These are phyloP conservation scores for Ustilago curta DNA, from an alignment of 1,284 basidiomycete species.

Conservation along the genomic window DNA sequence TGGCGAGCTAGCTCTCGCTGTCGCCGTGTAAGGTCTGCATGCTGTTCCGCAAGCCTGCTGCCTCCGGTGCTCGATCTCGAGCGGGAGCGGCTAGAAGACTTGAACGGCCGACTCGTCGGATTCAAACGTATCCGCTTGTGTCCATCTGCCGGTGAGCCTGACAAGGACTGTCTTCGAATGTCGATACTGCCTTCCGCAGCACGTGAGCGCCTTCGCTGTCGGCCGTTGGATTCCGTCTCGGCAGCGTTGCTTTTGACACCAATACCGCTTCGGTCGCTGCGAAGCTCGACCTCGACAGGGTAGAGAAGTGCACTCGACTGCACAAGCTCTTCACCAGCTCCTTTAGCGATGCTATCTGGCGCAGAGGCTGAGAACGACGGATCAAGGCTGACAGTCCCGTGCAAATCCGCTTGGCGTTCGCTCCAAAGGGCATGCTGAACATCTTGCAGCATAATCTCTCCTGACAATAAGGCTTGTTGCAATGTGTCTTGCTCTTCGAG, in stretches of 20 bases:
- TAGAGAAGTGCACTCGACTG: constrained; percentile 19
- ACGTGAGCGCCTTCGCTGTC: constrained; percentile 16
- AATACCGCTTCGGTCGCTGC: constrained; percentile 16
- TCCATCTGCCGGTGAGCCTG: background rate
- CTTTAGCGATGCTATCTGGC: background rate
- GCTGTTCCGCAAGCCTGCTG: background rate
- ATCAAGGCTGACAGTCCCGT: too few relatives aligned
- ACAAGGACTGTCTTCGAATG: constrained; percentile 15
- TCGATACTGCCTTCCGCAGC: constrained; percentile 21
- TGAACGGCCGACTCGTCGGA: constrained; percentile 2
- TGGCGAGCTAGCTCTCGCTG: constrained; percentile 29
- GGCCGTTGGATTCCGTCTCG: background rate
- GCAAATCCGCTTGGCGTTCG: background rate
- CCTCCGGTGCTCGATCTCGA: constrained; percentile 9
- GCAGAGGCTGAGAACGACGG: background rate
- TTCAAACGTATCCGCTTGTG: constrained; percentile 12
- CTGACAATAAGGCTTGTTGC: constrained; percentile 21
- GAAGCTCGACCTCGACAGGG: constrained; percentile 30
- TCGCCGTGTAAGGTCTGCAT: constrained; percentile 8
- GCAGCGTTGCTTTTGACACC: constrained; percentile 1
- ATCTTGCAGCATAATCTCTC: constrained; percentile 20
- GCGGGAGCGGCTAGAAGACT: background rate
- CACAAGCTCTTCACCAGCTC: background rate
- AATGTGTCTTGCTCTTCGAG: constrained; percentile 11
- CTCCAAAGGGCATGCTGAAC: constrained; percentile 13